Base-by-base conservation (phyloP, 257 asterid species). In the Nicotiana sylvestris region DNA sequence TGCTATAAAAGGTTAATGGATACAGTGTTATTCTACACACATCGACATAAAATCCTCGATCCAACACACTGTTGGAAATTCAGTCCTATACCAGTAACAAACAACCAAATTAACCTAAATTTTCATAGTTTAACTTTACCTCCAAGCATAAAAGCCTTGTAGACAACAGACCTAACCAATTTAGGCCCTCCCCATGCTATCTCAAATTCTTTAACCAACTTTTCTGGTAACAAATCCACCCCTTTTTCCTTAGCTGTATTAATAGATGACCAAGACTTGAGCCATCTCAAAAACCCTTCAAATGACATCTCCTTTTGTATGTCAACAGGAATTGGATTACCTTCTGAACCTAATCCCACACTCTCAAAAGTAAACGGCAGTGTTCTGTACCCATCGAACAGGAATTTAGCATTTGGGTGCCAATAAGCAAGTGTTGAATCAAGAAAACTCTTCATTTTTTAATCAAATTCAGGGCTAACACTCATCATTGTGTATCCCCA, bases 281-380 rank as follows among this genome's bases (percentile, higher is more conserved):
- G 7, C 72, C 74, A 27, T 10, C 76, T 62, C 66, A 85, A 49
- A 69, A 78, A 80, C 0, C 88, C 86, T 15, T 82, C 84, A 64
- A 85, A 79, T 18, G 86, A 85, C 21, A 85, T 35, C 13, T 85
- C 66, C 56, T 82, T 85, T 27, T 81, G 82, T 37, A 82, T 69
- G 33, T 82, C 84, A 33, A 82, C 74, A 27, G 12, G 61, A 39
- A 78, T 37, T 53, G 86, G 82, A 15, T 70, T 57, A 66, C 83
- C 78, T 46, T 79, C 82, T 29, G 82, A 82, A 46, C 86, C 88
- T 43, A 85, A 61, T n/a, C 80, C 86, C 30, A 82, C 72, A 66
- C 66, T 69, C 37, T 82, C 74, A 35, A 85, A 79, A n/a, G 82
- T 86, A 61, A 82, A 82, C 4, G 86, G 27, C 30, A 85, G 80